Evolutionary conservation across 768 basidiomycete genomes (phyloP), one percentile per base, ranked within the genome.

Genomic region (Rhizopogon vulgaris): DNA sequence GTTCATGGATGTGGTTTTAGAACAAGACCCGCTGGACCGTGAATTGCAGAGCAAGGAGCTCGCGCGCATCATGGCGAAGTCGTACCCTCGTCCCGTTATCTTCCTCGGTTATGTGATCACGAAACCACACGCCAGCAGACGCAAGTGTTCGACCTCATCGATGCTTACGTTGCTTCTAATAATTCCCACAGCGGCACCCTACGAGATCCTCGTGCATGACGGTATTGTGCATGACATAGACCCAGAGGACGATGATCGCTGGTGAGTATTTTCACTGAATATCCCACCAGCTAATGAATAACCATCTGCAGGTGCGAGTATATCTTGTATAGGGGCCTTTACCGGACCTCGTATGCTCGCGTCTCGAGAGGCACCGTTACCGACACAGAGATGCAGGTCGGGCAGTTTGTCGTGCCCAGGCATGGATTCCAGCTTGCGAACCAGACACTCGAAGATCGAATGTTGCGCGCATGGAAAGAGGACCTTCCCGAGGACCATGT

Each of bases 361-460:
- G 67, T 95, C 15, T 89, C 90, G 10, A 79, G 90, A 17, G 84
- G 89, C 22, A 83, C 82, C 32, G 86, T 95, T 56, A 93, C 90
- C 24, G 93, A 95, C 61, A 94, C 93, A 1, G 91, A 94, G 61
- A 75, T 93, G 48, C 93, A 93, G 68, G 81, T 94, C 36, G 91
- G 84, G 10, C 90, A 89, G 65, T 94, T 93, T 62, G 76, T 87
- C 45, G 63, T 94, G 3, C 90, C 90, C 0, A 75, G 71, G 41
- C 74, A 82, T 50, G 84, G 80, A 0, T 60, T 65, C 53, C 63
- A 64, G 15, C 77, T 83, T 3, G 71, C 71, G 22, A 80, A 90
- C 58, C 82, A 87, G 17, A 75, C 80, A 0, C 66, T 76, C 45
- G 71, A 75, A 15, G 83, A 85, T 3, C 76, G 85, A 43, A 89